Evolutionary conservation across 169 alveolate species (phyloP), one percentile per base, ranked within the genome.

Genomic region (Cryptosporidium parvum): DNA sequence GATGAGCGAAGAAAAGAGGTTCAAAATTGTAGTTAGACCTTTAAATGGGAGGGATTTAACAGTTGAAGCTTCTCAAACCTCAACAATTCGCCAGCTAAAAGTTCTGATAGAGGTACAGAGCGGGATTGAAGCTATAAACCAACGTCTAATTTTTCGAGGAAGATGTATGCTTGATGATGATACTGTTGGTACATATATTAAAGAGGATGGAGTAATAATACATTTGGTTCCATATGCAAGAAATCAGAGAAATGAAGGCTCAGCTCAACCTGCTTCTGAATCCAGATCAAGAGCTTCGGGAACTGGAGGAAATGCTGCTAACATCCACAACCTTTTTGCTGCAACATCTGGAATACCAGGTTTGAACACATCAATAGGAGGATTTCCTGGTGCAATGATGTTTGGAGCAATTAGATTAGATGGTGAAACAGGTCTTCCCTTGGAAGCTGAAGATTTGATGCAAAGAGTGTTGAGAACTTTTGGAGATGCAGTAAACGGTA

Each of bases 311-410:
- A 29, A 45, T 12, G 5, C 65, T 7, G 85, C 48, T 14, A 71
- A 51, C 9, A 5, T 73, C 33, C 70, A 58, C 51, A 56, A 59
- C 31, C 23, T 73, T 3, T 73, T 73, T 42, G 44, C 86, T 5
- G 8, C 70, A 4, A 58, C 37, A 42, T 44, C 65, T 6, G 65
- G 59, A 14, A 44, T 70, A 12, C 53, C 89, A 0, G 68, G 69
- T 37, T 44, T 80, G 44, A 59, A 45, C 21, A 23, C 80, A 9
- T 33, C 73, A 59, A 35, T 67, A 23, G 75, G 89, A 12, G 80
- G 69, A 21, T 80, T 80, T 62, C 89, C 89, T 23, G 89, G 89
- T 42, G 89, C 89, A 35, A 80, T 80, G 89, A 80, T 80, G 89
- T 80, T 80, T 23, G 89, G 89, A 21, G 89, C 89, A 21, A 65